These are phyloP conservation scores for Ogataea dorogensis DNA, from an alignment of 805 yeast species.

Conservation along the genomic window DNA sequence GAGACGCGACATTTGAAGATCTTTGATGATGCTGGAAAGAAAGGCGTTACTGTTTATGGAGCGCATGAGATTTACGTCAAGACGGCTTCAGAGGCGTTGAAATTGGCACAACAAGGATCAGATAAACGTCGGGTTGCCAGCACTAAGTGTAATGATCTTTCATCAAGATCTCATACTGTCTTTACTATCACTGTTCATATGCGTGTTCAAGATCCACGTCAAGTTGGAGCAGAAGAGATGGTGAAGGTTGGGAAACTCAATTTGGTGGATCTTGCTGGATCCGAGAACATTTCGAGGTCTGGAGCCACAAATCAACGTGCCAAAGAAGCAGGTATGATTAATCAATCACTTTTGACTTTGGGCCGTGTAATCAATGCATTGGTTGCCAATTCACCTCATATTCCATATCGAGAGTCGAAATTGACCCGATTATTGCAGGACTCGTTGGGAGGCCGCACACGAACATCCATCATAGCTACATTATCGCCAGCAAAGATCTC, in stretches of 20 bases:
- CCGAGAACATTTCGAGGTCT: constrained; percentile 79
- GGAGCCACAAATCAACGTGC: constrained; percentile 86
- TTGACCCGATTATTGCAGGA: constrained; percentile 76
- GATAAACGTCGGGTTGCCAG: constrained; percentile 68
- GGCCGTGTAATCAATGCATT: constrained; percentile 80
- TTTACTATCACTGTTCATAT: constrained; percentile 66
- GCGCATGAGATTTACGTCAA: constrained; percentile 53
- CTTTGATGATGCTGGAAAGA: constrained; percentile 47
- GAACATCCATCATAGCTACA: constrained; percentile 84
- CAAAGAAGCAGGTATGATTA: constrained; percentile 86
- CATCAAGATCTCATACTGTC: constrained; percentile 79
- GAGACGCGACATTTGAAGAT: constrained; percentile 52
- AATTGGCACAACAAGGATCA: constrained; percentile 55
- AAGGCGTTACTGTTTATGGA: constrained; percentile 53
- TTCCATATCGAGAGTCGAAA: constrained; percentile 85
- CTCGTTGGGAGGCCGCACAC: constrained; percentile 84
- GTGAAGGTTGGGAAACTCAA: constrained; percentile 66
- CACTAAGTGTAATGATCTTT: constrained; percentile 72
- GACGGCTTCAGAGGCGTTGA: constrained; percentile 50
- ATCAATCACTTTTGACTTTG: constrained; percentile 75
- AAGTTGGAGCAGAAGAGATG: constrained; percentile 42
- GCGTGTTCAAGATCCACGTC: constrained; percentile 44
- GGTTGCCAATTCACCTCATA: constrained; percentile 60
- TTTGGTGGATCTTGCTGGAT: constrained; percentile 87
- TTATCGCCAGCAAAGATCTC: constrained; percentile 78